Percentiles rank a stretch among this genome's conserved stretches.
Evolutionary conservation across 148 eudicot genomes (phyloP).

Genomic region (Nepenthes gracilis): DNA sequence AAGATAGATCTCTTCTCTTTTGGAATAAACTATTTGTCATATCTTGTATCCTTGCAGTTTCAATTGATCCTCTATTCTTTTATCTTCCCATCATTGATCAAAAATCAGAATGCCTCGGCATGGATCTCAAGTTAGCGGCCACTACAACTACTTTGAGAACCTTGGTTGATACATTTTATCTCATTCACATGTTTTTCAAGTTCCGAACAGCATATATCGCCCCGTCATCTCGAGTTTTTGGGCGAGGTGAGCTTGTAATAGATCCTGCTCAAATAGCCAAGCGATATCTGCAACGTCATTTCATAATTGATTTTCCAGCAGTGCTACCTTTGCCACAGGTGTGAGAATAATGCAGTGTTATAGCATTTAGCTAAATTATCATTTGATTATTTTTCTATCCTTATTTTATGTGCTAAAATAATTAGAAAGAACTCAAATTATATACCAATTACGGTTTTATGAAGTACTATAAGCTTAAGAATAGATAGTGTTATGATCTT

Average conservation of each 20-base stretch:
- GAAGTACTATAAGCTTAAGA: no score
- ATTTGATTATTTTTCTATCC: background rate
- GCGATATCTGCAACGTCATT: slow-evolving; percentile 30
- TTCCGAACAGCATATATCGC: slow-evolving; percentile 41
- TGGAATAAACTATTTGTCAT: slow-evolving; percentile 49
- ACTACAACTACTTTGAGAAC: slow-evolving; percentile 23
- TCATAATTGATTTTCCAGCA: slow-evolving; percentile 29
- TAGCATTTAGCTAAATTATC: background rate
- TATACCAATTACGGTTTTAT: no score
- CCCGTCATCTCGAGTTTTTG: slow-evolving; percentile 42
- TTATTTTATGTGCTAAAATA: no score
- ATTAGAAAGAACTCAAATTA: no score
- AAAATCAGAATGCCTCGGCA: slow-evolving; percentile 34
- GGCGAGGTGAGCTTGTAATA: slow-evolving; percentile 41
- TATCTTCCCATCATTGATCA: slow-evolving; percentile 38
- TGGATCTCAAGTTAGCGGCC: slow-evolving; percentile 26
- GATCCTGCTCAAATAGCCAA: slow-evolving; percentile 33
- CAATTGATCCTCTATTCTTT: slow-evolving; percentile 51
- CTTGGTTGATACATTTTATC: slow-evolving; percentile 26
- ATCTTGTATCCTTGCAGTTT: slow-evolving; percentile 42
- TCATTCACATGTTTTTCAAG: slow-evolving; percentile 26
- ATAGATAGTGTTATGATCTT: no score
- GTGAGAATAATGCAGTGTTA: background rate
- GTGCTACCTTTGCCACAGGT: slow-evolving; percentile 44
- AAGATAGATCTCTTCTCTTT: slow-evolving; percentile 45